Percentiles rank a stretch among this genome's conserved stretches.
Conservation (phyloP, 1,284 basidiomycete species). For the Rhodotorula sp. region DNA sequence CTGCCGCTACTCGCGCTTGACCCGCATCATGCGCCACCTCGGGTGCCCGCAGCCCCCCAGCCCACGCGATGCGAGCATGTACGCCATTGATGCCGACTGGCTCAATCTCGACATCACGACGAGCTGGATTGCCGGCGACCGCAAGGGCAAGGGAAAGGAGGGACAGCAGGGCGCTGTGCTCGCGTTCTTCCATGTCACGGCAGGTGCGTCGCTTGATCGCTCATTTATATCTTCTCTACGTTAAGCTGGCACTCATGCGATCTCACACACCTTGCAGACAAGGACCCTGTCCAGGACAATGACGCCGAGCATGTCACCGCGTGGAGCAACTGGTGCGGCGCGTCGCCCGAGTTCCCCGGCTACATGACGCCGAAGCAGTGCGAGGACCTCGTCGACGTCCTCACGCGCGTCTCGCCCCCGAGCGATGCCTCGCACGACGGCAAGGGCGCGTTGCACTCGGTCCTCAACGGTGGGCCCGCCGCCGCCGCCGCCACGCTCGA, state of each 20-base stretch:
- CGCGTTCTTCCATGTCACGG: slow-evolving; percentile 90
- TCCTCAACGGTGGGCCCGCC: slow-evolving; percentile 11
- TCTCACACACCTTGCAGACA: slow-evolving; percentile 47
- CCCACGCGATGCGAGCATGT: slow-evolving; percentile 20
- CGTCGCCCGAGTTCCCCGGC: slow-evolving; percentile 26
- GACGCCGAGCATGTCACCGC: slow-evolving; percentile 71
- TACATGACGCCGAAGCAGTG: slow-evolving; percentile 37
- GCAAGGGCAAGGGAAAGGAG: slow-evolving; percentile 6
- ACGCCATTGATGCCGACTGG: slow-evolving; percentile 58
- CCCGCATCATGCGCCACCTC: slow-evolving; percentile 54
- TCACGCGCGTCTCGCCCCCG: slow-evolving; percentile 2
- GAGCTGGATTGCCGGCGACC: slow-evolving; percentile 72
- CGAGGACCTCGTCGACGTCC: slow-evolving; percentile 22
- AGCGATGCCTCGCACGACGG: slow-evolving; percentile 37
- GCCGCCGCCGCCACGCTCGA: not conserved
- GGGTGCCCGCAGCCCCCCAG: slow-evolving; percentile 52
- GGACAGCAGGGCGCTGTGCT: slow-evolving; percentile 69
- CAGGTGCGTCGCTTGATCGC: slow-evolving; percentile 50
- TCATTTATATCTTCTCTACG: too few relatives aligned
- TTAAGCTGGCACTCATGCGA: not conserved
- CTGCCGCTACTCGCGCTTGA: slow-evolving; percentile 56
- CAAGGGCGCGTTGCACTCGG: slow-evolving; percentile 13
- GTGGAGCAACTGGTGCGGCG: slow-evolving; percentile 94
- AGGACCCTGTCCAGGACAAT: slow-evolving; percentile 69
- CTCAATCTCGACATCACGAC: slow-evolving; percentile 89